These are phyloP conservation scores for Malus asiatica DNA, from an alignment of 306 rosid genomes.

Conservation along the genomic window DNA sequence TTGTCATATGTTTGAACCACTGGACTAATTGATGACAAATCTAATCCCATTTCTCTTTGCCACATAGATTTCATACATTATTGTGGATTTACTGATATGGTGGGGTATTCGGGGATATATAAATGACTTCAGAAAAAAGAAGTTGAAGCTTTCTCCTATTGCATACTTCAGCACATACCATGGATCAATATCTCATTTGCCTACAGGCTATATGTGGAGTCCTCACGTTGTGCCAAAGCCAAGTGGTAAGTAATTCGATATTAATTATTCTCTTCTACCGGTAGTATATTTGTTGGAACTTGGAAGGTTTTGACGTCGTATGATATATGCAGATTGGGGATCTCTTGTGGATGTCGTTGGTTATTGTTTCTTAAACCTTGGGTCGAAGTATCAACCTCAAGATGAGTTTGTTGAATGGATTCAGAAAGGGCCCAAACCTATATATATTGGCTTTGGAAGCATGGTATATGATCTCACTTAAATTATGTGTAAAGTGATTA, in stretches of 20 bases:
- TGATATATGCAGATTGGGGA: slow-evolving; percentile 79
- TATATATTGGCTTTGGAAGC: slow-evolving; percentile 96
- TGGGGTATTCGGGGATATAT: slow-evolving; percentile 87
- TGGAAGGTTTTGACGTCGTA: slow-evolving; percentile 24
- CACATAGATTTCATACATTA: slow-evolving; percentile 70
- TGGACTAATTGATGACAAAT: slow-evolving; percentile 11
- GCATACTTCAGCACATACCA: slow-evolving; percentile 92
- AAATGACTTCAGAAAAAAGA: slow-evolving; percentile 79
- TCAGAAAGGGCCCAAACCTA: slow-evolving; percentile 63
- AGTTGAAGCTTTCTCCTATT: slow-evolving; percentile 85
- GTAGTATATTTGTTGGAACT: not conserved
- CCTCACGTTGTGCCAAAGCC: slow-evolving; percentile 95
- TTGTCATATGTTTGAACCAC: slow-evolving; percentile 15
- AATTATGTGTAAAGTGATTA: not conserved
- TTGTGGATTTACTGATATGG: slow-evolving; percentile 91
- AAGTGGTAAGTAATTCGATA: slow-evolving; percentile 41
- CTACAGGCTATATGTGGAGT: slow-evolving; percentile 97
- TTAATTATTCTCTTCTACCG: not conserved
- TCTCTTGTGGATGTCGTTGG: slow-evolving; percentile 89
- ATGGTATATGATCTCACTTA: slow-evolving; percentile 56
- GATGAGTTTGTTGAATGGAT: slow-evolving; percentile 75
- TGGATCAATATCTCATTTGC: slow-evolving; percentile 93
- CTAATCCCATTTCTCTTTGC: slow-evolving; percentile 30
- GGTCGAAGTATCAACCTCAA: slow-evolving; percentile 68
- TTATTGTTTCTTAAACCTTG: slow-evolving; percentile 77